A percentile compares a stretch with the other conserved stretches of the same genome.
Conservation (phyloP, 2,329 filamentous ascomycete genomes). For the Neonectria coccinea region DNA sequence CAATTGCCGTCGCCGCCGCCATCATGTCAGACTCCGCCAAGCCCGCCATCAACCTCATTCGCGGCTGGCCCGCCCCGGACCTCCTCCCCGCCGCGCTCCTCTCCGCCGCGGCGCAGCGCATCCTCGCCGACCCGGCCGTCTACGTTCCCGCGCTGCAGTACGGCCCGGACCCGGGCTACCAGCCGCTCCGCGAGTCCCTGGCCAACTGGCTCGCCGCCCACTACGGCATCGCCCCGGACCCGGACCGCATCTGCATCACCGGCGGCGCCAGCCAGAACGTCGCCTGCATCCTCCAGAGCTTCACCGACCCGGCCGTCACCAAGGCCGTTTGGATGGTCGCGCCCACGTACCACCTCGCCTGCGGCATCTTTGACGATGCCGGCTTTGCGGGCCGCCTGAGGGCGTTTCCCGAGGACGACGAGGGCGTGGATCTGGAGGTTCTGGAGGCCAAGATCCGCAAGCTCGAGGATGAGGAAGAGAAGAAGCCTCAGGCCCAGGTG, state of each 20-base stretch:
- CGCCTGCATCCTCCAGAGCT: constrained; percentile 81
- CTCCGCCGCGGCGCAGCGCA: constrained; percentile 67
- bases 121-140: constrained; percentile 70
- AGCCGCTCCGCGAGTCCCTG: constrained; percentile 75
- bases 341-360: constrained; percentile 87
- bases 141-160: constrained; percentile 78
- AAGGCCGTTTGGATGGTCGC: constrained; percentile 82
- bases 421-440: constrained; percentile 78
- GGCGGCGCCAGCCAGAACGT: constrained; percentile 89
- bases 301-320: constrained; percentile 82
- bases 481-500: constrained; percentile 33
- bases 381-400: constrained; percentile 76
- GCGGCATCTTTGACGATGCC: constrained; percentile 85
- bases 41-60: constrained; percentile 71
- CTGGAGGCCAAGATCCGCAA: constrained; percentile 47
- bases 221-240: constrained; percentile 61
- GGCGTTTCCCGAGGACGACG: constrained; percentile 80
- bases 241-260: constrained; percentile 79
- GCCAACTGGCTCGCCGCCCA: constrained; percentile 76
- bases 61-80: constrained; percentile 73
- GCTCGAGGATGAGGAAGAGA: constrained; percentile 45
- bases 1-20: constrained; percentile 15
- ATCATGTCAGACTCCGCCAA: constrained; percentile 44
- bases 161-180: constrained; percentile 80
- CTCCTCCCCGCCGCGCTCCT: constrained; percentile 76